phyloP scores from a whole-genome alignment of 768 basidiomycete genomes.

The Rhizopogon vinicolor region DNA sequence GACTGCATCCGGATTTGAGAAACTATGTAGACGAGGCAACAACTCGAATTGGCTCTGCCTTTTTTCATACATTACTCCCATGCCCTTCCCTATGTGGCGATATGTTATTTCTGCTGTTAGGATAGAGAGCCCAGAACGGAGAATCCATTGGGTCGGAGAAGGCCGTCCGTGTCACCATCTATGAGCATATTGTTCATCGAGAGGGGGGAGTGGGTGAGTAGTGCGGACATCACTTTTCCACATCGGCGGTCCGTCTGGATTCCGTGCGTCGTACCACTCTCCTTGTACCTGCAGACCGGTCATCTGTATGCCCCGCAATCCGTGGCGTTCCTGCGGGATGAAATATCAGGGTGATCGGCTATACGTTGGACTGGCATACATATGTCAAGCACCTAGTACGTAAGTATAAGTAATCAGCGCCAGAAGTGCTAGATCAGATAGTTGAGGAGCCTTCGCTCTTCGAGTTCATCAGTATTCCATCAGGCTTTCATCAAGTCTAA shows the following conservation, averaged over 20 bases:
- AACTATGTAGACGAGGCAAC: background rate
- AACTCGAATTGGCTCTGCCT: background rate
- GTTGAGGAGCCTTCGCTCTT: no score
- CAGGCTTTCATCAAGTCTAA: no score
- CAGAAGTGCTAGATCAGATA: no score
- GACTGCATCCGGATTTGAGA: background rate
- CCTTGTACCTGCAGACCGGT: background rate
- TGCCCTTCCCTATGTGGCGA: background rate
- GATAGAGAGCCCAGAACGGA: background rate
- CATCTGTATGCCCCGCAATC: background rate
- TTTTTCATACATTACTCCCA: background rate
- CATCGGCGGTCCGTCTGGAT: background rate
- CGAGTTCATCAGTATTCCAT: no score
- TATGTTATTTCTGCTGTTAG: background rate
- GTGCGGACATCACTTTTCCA: background rate
- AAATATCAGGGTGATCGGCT: background rate
- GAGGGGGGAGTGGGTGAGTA: background rate
- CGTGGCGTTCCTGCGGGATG: background rate
- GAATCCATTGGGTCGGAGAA: background rate
- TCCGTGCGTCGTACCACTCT: background rate
- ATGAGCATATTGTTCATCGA: background rate
- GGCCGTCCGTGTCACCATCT: background rate
- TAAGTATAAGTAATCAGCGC: no score
- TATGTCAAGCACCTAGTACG: background rate
- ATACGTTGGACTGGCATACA: background rate